Evolutionary conservation across 129 eudicot genomes (phyloP), one percentile per base, ranked within the genome.

Genomic region (Glebionis coronaria): DNA sequence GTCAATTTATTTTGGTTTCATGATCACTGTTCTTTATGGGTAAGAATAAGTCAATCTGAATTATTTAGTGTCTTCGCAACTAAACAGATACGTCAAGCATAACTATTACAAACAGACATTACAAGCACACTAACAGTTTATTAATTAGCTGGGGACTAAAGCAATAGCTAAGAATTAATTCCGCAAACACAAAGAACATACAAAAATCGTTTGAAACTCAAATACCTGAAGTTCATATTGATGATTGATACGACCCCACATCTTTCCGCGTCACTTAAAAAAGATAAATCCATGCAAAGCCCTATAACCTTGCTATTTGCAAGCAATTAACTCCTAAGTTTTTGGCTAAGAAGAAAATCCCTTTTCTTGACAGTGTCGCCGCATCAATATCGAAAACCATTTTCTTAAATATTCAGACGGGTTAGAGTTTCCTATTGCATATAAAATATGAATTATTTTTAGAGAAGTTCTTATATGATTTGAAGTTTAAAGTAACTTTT

Each of bases 191-290:
- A 25, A 44, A 65, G 13, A 16, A 56, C 25, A 31, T 72, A 61
- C 8, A 19, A 14, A 61, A 69, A 45, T 40, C 19, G 45, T 16
- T 51, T 25, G 51, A 10, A 29, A 20, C 35, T 51, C 27, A 10
- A 25, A 62, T 69, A 92, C 96, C 95, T 92, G 98, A 76, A 92
- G 98, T 78, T 88, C 96, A 75, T 92, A 88, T 12, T 84, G 52
- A 70, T 88, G 88, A 73, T 88, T 88, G 57, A 92, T 78, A 16
- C 98, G 96, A 23, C 96, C 96, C 95, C 7, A 92, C 96, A 78
- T 88, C 83, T 44, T 77, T 61, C 98, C 96, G 86, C 12, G 75
- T 75, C 65, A 92, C 95, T 85, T 92, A 73, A 92, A 92, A 16
- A 88, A 84, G 64, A 88, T 84, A 56, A 92, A 86, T 21, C 98